Evolutionary conservation across 2,329 filamentous ascomycete genomes (phyloP).

Genomic region (Akanthomyces dipterigenus): DNA sequence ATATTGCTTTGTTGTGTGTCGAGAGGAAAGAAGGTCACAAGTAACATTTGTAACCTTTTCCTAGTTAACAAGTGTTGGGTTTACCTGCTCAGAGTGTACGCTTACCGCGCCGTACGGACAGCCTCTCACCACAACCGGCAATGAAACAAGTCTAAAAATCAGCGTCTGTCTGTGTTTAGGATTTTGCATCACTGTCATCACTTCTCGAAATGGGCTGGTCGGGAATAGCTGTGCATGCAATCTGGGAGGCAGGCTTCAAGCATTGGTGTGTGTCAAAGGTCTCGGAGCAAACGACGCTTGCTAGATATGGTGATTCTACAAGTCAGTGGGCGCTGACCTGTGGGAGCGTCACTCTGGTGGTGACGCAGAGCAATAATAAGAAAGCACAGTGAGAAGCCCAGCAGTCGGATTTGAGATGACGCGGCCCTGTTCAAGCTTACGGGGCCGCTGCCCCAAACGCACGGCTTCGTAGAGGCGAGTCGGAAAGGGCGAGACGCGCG

Average conservation of each 20-base stretch:
- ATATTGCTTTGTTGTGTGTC: too few species aligned
- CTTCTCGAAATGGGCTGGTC: neutral
- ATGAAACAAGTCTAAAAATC: neutral
- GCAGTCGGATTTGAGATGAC: constrained; percentile 5
- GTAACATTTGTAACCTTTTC: neutral
- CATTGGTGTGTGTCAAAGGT: neutral
- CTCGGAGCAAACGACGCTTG: neutral
- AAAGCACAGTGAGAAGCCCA: neutral
- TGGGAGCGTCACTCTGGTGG: neutral
- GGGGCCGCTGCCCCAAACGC: neutral
- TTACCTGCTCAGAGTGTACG: neutral
- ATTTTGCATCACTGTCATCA: neutral
- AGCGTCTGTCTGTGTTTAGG: neutral
- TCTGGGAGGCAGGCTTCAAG: neutral
- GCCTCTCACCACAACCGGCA: neutral
- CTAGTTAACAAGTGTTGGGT: neutral
- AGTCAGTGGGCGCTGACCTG: neutral
- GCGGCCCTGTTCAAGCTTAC: neutral
- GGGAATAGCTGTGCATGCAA: neutral
- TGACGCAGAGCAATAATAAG: neutral
- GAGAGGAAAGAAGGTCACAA: neutral
- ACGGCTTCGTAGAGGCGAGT: neutral
- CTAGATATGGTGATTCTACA: neutral
- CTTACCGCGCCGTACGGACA: neutral
- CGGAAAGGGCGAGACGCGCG: neutral